Conservation (phyloP, 2,329 filamentous ascomycete genomes). For the Dendrostoma leiphaemia region DNA sequence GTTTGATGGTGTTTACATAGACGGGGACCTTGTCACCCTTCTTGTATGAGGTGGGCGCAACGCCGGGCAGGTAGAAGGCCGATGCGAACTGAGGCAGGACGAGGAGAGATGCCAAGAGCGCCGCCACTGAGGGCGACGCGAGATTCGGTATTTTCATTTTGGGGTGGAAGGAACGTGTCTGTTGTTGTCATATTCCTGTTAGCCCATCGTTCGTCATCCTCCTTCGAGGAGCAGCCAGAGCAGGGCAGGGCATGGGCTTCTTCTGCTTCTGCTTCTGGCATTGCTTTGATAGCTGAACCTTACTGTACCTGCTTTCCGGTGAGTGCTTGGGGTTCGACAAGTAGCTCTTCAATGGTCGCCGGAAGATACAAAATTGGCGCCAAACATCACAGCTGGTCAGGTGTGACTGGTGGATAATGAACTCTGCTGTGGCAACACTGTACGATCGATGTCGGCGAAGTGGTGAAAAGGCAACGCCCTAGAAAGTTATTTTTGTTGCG, state of each 20-base stretch:
- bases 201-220: no score
- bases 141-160: slow-evolving; percentile 45
- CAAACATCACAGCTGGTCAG: slow-evolving; percentile 1
- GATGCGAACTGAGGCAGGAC: slow-evolving; percentile 53
- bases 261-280: no score
- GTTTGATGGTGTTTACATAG: slow-evolving; percentile 89
- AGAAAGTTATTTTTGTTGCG: background rate
- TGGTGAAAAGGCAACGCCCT: background rate
- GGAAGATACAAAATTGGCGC: background rate
- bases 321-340: background rate
- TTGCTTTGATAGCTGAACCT: no score
- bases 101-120: slow-evolving; percentile 50
- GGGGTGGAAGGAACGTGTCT: background rate
- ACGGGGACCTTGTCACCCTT: slow-evolving; percentile 77
- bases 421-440: background rate
- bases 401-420: background rate
- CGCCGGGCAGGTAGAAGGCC: slow-evolving; percentile 94
- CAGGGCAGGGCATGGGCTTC: no score
- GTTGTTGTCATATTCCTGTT: no score
- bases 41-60: slow-evolving; percentile 90
- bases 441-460: background rate
- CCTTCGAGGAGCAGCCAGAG: no score
- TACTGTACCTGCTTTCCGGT: background rate
- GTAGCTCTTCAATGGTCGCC: background rate
- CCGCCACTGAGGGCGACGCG: slow-evolving; percentile 43